Percentiles rank a stretch among this genome's conserved stretches.
Evolutionary conservation across 2,329 filamentous ascomycete genomes (phyloP).

Genomic region (Capronia epimyces): DNA sequence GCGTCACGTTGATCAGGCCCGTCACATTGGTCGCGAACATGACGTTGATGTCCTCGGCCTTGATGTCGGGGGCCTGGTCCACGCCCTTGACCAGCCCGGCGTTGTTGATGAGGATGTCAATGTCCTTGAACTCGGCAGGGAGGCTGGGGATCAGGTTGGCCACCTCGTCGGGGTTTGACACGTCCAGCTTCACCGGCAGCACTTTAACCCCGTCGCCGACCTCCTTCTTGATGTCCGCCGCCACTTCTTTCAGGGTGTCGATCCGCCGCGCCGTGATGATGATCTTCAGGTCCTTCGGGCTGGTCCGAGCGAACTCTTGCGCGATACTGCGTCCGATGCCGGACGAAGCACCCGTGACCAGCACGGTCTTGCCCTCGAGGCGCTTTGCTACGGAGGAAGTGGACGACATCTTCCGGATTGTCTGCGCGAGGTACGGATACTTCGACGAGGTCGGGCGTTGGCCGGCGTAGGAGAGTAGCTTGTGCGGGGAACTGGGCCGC

Average conservation of each 20-base stretch:
- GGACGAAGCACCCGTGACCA: slow-evolving; percentile 87
- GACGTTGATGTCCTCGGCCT: slow-evolving; percentile 69
- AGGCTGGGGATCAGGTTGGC: slow-evolving; percentile 64
- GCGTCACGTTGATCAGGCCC: slow-evolving; percentile 93
- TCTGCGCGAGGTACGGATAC: neutral
- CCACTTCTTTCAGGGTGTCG: slow-evolving; percentile 70
- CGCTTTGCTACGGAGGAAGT: slow-evolving; percentile 63
- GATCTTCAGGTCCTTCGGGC: slow-evolving; percentile 71
- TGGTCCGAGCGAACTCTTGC: slow-evolving; percentile 86
- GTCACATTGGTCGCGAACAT: slow-evolving; percentile 95
- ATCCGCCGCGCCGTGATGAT: slow-evolving; percentile 83
- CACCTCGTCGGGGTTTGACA: slow-evolving; percentile 73
- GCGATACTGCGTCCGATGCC: slow-evolving; percentile 74
- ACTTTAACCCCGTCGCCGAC: slow-evolving; percentile 77
- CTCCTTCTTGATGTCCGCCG: slow-evolving; percentile 68
- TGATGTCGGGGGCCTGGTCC: slow-evolving; percentile 77
- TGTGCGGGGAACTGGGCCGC: slow-evolving; percentile 5
- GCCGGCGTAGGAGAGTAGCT: neutral
- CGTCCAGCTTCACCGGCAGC: slow-evolving; percentile 75
- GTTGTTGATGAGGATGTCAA: slow-evolving; percentile 92
- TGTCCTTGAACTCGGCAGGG: slow-evolving; percentile 74
- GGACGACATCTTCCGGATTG: slow-evolving; percentile 54
- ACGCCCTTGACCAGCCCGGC: slow-evolving; percentile 87
- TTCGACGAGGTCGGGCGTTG: neutral
- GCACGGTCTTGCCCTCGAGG: slow-evolving; percentile 84